Percentiles rank a stretch among this genome's conserved stretches.
Evolutionary conservation across 208 protist species (phyloP).

Genomic region (Leishmania turanica): DNA sequence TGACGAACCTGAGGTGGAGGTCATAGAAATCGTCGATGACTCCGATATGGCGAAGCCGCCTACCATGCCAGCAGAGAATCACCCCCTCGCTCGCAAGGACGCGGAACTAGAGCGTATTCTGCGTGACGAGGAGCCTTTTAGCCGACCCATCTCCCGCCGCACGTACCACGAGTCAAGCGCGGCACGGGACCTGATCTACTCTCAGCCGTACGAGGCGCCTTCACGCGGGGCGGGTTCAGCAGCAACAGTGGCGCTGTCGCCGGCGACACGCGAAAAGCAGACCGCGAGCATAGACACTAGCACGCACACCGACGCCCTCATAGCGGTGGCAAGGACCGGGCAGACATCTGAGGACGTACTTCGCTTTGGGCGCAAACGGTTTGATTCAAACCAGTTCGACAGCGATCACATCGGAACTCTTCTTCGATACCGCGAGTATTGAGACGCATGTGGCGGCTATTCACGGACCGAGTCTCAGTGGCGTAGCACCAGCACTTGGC

Average conservation of each 20-base stretch:
- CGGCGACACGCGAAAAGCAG: neutral
- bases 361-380: slow-evolving; percentile 53
- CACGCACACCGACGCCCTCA: neutral
- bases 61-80: neutral
- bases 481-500: neutral
- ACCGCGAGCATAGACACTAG: slow-evolving; percentile 1
- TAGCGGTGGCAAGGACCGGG: neutral
- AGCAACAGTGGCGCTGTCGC: neutral
- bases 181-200: slow-evolving; percentile 78
- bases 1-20: slow-evolving; percentile 56
- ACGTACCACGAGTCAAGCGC: slow-evolving; percentile 57
- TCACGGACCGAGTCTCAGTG: neutral
- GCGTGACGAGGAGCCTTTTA: slow-evolving; percentile 66
- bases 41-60: neutral
- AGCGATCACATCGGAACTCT: slow-evolving; percentile 40
- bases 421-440: slow-evolving; percentile 25
- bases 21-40: slow-evolving; percentile 42
- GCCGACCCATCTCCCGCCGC: slow-evolving; percentile 51
- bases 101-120: slow-evolving; percentile 53
- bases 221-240: slow-evolving; percentile 8
- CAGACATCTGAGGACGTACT: slow-evolving; percentile 7
- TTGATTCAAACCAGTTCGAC: slow-evolving; percentile 30
- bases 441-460: neutral
- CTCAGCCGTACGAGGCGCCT: slow-evolving; percentile 27
- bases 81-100: slow-evolving; percentile 41